Percentiles rank a stretch among this genome's conserved stretches.
phyloP scores from a whole-genome alignment of 2,329 filamentous ascomycete species.

The Phialophora expanda region DNA sequence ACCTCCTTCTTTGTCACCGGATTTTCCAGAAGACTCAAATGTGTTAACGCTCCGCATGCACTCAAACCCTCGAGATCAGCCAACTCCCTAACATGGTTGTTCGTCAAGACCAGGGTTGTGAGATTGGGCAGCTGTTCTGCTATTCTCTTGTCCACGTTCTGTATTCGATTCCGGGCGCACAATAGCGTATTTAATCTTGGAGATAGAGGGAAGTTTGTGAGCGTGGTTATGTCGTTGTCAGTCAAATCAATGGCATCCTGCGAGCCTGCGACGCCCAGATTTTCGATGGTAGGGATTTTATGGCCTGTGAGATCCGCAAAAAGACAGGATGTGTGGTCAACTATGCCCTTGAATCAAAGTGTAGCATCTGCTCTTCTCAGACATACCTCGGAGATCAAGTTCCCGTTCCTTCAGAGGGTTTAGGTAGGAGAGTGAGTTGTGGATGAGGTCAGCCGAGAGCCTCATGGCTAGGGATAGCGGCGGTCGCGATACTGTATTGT shows the following conservation, averaged over 20 bases:
- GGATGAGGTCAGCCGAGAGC: constrained; percentile 93
- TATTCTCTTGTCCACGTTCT: constrained; percentile 77
- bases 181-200: constrained; percentile 87
- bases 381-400: constrained; percentile 98
- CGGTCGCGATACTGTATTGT: neutral
- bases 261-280: constrained; percentile 94
- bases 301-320: constrained; percentile 73
- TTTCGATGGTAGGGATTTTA: constrained; percentile 97
- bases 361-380: constrained; percentile 98
- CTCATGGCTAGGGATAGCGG: constrained; percentile 65
- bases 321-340: constrained; percentile 73
- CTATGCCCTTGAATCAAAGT: constrained; percentile 71
- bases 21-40: constrained; percentile 83
- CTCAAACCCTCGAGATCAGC: constrained; percentile 84
- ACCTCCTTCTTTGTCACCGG: constrained; percentile 93
- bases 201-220: constrained; percentile 91
- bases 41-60: constrained; percentile 71
- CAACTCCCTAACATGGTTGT: constrained; percentile 82
- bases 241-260: constrained; percentile 94
- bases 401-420: constrained; percentile 99
- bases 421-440: constrained; percentile 94
- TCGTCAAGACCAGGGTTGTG: constrained; percentile 77
- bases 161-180: constrained; percentile 85
- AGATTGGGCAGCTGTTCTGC: constrained; percentile 80
- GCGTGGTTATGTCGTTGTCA: constrained; percentile 90